phyloP scores from a whole-genome alignment of 163 green algal species.

The Scenedesmus sp. region DNA sequence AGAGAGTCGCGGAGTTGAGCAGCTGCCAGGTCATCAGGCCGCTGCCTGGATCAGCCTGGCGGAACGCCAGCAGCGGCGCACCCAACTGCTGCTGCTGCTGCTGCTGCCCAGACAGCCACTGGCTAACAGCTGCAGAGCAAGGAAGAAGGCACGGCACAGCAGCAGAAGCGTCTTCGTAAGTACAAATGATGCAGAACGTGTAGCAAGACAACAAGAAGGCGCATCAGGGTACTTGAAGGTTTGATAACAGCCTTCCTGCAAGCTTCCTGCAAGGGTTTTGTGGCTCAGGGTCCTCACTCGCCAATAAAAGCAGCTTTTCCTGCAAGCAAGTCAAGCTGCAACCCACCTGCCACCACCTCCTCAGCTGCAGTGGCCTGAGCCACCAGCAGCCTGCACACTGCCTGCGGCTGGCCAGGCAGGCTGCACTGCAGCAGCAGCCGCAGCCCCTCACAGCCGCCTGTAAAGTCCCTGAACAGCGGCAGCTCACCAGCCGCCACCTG shows the following conservation, averaged over 20 bases:
- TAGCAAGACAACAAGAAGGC: no score
- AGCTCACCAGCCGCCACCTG: background rate
- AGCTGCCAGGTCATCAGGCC: constrained; percentile 7
- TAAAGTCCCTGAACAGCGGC: background rate
- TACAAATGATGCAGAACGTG: background rate
- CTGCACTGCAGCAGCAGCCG: constrained; percentile 10
- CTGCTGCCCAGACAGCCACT: constrained; percentile 11
- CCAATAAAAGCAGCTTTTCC: no score
- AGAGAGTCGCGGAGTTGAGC: constrained; percentile 11
- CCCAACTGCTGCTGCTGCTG: background rate
- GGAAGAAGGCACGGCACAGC: background rate
- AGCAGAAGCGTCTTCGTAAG: background rate
- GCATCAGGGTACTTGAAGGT: background rate
- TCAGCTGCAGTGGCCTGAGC: constrained; percentile 18
- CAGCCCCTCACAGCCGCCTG: background rate
- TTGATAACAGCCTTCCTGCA: background rate
- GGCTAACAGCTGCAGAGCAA: background rate
- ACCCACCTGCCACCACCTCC: constrained; percentile 23
- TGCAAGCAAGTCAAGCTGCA: no score
- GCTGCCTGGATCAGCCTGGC: background rate
- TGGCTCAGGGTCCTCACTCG: no score
- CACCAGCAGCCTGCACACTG: constrained; percentile 28
- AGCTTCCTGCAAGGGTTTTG: background rate
- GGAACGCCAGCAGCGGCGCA: background rate
- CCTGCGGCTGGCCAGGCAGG: background rate